These are phyloP conservation scores for Schizopora paradoxa DNA, from an alignment of 1,284 basidiomycete genomes.

Conservation along the genomic window DNA sequence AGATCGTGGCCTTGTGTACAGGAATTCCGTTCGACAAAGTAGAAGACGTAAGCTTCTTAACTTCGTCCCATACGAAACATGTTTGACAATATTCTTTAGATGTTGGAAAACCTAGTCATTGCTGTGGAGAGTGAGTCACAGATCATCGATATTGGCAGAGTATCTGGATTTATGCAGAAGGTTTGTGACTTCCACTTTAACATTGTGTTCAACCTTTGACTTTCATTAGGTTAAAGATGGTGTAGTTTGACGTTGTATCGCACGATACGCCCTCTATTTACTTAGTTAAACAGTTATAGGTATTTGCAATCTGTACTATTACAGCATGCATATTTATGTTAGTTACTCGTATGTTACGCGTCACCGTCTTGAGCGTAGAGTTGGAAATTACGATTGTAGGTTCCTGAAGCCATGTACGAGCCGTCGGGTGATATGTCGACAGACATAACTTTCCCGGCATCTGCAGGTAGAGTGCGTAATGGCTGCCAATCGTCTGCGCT, in stretches of 20 bases:
- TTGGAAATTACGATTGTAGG: constrained; percentile 92
- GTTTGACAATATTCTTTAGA: constrained; percentile 40
- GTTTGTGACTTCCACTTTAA: constrained; percentile 19
- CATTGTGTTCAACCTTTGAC: neutral
- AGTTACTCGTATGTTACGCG: constrained; percentile 25
- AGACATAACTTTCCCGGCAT: constrained; percentile 97
- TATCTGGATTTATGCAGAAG: constrained; percentile 80
- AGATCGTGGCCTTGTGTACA: constrained; percentile 86
- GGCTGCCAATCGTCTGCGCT: constrained; percentile 98
- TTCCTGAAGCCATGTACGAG: constrained; percentile 82
- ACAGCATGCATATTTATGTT: constrained; percentile 16
- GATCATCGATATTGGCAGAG: constrained; percentile 77
- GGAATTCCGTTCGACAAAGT: constrained; percentile 84
- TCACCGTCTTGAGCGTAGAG: constrained; percentile 71
- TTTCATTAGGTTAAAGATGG: constrained; percentile 11
- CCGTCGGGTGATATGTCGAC: constrained; percentile 86
- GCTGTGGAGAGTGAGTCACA: constrained; percentile 88
- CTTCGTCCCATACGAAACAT: constrained; percentile 16
- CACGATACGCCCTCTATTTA: neutral
- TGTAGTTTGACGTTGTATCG: constrained; percentile 7
- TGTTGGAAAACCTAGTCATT: constrained; percentile 82
- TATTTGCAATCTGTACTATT: constrained; percentile 7
- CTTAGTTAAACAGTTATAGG: constrained; percentile 5
- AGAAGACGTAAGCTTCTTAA: constrained; percentile 66
- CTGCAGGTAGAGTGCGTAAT: constrained; percentile 82